Evolutionary conservation across 2,329 filamentous ascomycete species (phyloP).

Genomic region (Drechmeria coniospora): DNA sequence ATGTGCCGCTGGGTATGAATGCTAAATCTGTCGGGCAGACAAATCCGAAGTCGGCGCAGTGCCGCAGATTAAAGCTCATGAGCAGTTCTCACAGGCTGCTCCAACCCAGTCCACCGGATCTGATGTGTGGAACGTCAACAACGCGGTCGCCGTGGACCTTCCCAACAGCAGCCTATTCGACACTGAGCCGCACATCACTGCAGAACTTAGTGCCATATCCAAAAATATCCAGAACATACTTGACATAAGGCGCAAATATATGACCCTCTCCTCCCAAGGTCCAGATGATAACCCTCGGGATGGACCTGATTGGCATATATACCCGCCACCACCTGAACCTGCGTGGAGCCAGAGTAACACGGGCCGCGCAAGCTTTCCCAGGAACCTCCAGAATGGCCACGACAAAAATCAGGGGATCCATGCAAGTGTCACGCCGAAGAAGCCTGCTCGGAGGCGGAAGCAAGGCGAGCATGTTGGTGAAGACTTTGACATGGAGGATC

Average conservation of each 20-base stretch:
- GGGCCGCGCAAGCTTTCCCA: conserved; percentile 4
- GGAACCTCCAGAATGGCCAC: conserved; percentile 4
- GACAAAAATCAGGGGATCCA: no score
- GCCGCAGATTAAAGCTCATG: neutral
- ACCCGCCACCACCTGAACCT: conserved; percentile 81
- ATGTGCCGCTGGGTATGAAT: neutral
- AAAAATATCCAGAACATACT: conserved; percentile 82
- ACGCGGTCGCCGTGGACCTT: conserved; percentile 30
- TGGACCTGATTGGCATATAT: conserved; percentile 68
- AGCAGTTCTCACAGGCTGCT: neutral
- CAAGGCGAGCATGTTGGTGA: conserved; percentile 81
- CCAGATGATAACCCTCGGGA: conserved; percentile 80
- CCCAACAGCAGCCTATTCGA: conserved; percentile 53
- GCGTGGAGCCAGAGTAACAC: conserved; percentile 45
- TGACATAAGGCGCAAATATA: conserved; percentile 78
- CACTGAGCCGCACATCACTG: conserved; percentile 63
- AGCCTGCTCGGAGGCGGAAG: conserved; percentile 52
- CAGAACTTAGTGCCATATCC: conserved; percentile 76
- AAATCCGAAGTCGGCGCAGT: conserved; percentile 4
- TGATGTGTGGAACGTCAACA: conserved; percentile 1
- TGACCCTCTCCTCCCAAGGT: conserved; percentile 68
- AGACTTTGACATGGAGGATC: conserved; percentile 73
- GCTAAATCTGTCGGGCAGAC: conserved; percentile 2
- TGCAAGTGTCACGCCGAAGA: conserved; percentile 16
- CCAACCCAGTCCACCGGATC: neutral